These are phyloP conservation scores for Sequoia sempervirens DNA, from an alignment of 75 land plant species.

Conservation along the genomic window DNA sequence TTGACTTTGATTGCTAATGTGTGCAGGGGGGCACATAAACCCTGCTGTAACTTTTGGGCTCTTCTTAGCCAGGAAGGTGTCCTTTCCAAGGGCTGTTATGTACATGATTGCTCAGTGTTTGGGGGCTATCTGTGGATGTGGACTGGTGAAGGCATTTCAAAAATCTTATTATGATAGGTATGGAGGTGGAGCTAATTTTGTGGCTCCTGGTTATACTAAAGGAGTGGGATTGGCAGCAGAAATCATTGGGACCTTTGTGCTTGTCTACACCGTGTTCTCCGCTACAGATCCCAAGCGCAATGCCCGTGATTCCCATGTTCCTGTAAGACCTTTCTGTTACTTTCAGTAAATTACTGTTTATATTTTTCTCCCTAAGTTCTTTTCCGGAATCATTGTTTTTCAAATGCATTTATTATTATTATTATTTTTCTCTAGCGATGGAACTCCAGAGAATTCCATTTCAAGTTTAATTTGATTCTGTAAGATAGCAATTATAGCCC, in stretches of 20 bases:
- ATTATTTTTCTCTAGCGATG: background rate
- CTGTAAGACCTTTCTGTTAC: conserved; percentile 14
- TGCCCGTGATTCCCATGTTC: conserved; percentile 28
- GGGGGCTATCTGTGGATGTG: conserved; percentile 35
- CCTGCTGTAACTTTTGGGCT: conserved; percentile 34
- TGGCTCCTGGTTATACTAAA: conserved; percentile 29
- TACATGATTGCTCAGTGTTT: conserved; percentile 20
- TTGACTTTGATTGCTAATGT: conserved; percentile 2
- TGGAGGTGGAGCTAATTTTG: conserved; percentile 43
- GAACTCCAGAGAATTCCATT: background rate
- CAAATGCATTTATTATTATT: background rate
- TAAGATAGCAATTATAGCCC: background rate
- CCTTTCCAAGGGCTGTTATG: conserved; percentile 20
- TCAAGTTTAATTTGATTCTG: background rate
- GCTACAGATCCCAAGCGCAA: conserved; percentile 29
- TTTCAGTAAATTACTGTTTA: background rate
- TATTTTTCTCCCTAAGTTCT: background rate
- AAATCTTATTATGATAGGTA: conserved; percentile 19
- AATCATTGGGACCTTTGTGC: conserved; percentile 41
- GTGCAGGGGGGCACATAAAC: conserved; percentile 36
- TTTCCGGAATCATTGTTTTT: background rate
- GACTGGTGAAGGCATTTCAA: conserved; percentile 35
- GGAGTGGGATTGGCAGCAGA: conserved; percentile 45
- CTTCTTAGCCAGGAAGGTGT: conserved; percentile 27
- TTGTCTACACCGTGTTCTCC: conserved; percentile 15